Evolutionary conservation across 176 grass and related monocot species (phyloP).

Genomic region (Carex littledalei): DNA sequence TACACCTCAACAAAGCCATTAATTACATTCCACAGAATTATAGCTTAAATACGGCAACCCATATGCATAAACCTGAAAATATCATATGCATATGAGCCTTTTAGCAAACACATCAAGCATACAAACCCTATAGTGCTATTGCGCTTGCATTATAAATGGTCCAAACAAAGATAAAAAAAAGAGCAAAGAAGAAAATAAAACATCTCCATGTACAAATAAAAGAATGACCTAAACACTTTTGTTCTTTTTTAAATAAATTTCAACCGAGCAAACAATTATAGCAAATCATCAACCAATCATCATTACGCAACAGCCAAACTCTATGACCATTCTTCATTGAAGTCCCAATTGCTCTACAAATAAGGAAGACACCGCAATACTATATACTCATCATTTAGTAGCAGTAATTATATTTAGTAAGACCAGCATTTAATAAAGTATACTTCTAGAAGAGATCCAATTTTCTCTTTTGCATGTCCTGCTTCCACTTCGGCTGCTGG

Average conservation of each 20-base stretch:
- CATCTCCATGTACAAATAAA: slow-evolving; percentile 67
- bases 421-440: background rate
- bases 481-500: slow-evolving; percentile 89
- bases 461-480: slow-evolving; percentile 88
- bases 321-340: slow-evolving; percentile 1
- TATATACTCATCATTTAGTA: slow-evolving; percentile 24
- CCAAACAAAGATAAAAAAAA: slow-evolving; percentile 23
- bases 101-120: slow-evolving; percentile 27
- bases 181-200: slow-evolving; percentile 3
- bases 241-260: slow-evolving; percentile 2
- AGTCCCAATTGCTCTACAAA: slow-evolving; percentile 11
- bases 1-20: slow-evolving; percentile 19
- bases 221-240: slow-evolving; percentile 60
- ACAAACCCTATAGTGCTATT: slow-evolving; percentile 1
- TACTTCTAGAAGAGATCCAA: slow-evolving; percentile 64
- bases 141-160: slow-evolving; percentile 31
- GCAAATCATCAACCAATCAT: slow-evolving; percentile 8
- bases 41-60: slow-evolving; percentile 23
- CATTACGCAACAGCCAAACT: slow-evolving; percentile 9
- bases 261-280: slow-evolving; percentile 18
- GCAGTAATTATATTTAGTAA: slow-evolving; percentile 3
- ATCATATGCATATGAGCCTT: slow-evolving; percentile 46
- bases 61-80: slow-evolving; percentile 32
- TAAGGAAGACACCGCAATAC: background rate
- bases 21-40: slow-evolving; percentile 22